Percentiles rank a stretch among this genome's conserved stretches.
phyloP scores from a whole-genome alignment of 2,329 filamentous ascomycete species.

The Westerdykella sp. region DNA sequence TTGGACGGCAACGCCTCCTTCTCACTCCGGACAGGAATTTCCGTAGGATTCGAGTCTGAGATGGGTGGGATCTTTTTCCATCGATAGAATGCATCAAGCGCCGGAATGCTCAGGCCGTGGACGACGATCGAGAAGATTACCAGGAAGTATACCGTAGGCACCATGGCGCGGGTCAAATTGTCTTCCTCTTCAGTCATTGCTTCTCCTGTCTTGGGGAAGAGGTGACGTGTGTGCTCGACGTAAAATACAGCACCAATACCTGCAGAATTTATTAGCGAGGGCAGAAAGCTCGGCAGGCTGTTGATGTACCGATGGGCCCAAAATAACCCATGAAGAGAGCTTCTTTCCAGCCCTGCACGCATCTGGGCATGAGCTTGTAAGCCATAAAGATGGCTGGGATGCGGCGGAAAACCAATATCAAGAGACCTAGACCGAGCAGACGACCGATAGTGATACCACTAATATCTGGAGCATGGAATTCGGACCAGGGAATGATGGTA shows the following conservation, averaged over 20 bases:
- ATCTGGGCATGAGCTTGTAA: constrained; percentile 52
- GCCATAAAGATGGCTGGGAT: constrained; percentile 51
- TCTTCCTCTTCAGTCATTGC: constrained; percentile 39
- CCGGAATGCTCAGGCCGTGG: constrained; percentile 46
- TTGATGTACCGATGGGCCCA: constrained; percentile 34
- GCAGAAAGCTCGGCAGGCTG: constrained; percentile 10
- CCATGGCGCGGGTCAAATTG: constrained; percentile 36
- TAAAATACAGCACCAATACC: constrained; percentile 44
- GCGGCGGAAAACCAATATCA: constrained; percentile 51
- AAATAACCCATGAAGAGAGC: constrained; percentile 57
- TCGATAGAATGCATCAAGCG: constrained; percentile 38
- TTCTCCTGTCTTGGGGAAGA: constrained; percentile 39
- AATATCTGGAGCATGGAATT: constrained; percentile 49
- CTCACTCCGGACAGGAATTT: constrained; percentile 36
- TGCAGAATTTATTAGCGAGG: constrained; percentile 7
- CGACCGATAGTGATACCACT: constrained; percentile 50
- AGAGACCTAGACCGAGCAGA: constrained; percentile 47
- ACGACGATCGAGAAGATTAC: constrained; percentile 44
- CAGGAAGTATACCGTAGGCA: constrained; percentile 44
- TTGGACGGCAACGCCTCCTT: constrained; percentile 39
- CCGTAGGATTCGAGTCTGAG: constrained; percentile 31
- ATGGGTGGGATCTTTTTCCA: constrained; percentile 40
- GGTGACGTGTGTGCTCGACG: constrained; percentile 41
- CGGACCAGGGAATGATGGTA: constrained; percentile 49
- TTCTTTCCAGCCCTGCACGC: constrained; percentile 51